Base-by-base conservation (phyloP, 116 monocot genomes). In the Posidonia oceanica region DNA sequence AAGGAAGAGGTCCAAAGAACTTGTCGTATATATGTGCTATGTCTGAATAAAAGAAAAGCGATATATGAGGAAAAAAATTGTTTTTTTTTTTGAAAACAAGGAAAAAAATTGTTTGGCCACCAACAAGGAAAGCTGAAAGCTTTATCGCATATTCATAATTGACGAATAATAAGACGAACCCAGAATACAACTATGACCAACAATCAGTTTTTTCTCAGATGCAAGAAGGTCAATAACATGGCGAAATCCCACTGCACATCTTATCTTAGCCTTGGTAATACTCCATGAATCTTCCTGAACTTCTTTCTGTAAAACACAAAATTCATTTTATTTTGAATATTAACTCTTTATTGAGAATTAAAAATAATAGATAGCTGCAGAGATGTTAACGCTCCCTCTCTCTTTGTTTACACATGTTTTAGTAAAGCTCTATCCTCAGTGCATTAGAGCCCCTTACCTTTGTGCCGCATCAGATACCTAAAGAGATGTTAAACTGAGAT, bases 181-280 rank as follows among this genome's bases (percentile, higher is more conserved):
- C 74, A 98, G 71, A 75, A 93, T 82, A 72, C 98, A 98, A 75
- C 86, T 93, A 67, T 98, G 90, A 42, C 98, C 98, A 78, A 98
- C 86, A 78, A 93, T 79, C 75, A 98, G 74, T 61, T 98, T 98
- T 53, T 79, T 17, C 71, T 90, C 89, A 61, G 87, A 80, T 39
- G 79, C 65, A 79, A 98, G 87, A 74, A 93, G 85, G 77, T 98
- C 98, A 58, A 98, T 81, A 52, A 98, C 84, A 76, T 88, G 93
- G 37, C 98, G 93, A 74, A 98, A 90, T 36, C 93, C 98, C 14
- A 93, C 79, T 22, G 98, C 89, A 71, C 72, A 77, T 42, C 48
- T 67, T 69, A 93, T 68, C 55, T 76, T 93, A 76, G 58, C 68
- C 74, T 86, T 78, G 12, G 48, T 69, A 39, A 42, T 76, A 20